Evolutionary conservation across 306 rosid genomes (phyloP), one percentile per base, ranked within the genome.

Genomic region (Gillenia trifoliata): DNA sequence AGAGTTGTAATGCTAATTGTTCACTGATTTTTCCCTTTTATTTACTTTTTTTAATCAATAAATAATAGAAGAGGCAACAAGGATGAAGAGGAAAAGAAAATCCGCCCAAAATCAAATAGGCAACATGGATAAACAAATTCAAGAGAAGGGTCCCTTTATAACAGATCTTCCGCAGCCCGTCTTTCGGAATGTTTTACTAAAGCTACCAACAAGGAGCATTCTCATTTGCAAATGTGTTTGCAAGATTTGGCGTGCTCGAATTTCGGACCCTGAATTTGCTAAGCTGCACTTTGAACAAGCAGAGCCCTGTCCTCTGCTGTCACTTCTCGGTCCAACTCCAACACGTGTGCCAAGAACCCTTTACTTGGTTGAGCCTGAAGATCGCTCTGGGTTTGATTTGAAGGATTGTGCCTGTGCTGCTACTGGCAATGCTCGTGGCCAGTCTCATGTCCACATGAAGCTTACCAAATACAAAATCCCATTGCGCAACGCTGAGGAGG

Each of bases 171-270:
- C 84, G 22, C 4, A 5, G 1, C 1, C 10, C 0, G 20, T 86
- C 33, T 8, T 60, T 31, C 6, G 11, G 8, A 1, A 5, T 22
- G 61, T 80, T 75, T 23, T 83, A 4, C 40, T 75, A 13, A 50
- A 15, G 22, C 74, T 86, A 11, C 64, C 84, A 4, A 16, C 66
- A 1, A 73, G 34, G 59, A 64, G 74, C 36, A 30, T 83, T 65
- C 25, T 81, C 54, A 49, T 75, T 17, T 78, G 85, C 74, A 86
- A 29, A 57, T 64, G 73, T 50, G 78, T 75, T 3, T 80, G 84
- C 76, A 72, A 56, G 30, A 19, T 22, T 6, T 86, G 78, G 84
- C 22, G 8, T 8, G 19, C 47, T 1, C 36, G 75, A 4, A 78
- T 86, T 28, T 80, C 85, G 4, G 64, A 75, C 11, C 82, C 74